Conservation (phyloP, 192 early-diverging fungal species). For the Backusella liffmaniae region DNA sequence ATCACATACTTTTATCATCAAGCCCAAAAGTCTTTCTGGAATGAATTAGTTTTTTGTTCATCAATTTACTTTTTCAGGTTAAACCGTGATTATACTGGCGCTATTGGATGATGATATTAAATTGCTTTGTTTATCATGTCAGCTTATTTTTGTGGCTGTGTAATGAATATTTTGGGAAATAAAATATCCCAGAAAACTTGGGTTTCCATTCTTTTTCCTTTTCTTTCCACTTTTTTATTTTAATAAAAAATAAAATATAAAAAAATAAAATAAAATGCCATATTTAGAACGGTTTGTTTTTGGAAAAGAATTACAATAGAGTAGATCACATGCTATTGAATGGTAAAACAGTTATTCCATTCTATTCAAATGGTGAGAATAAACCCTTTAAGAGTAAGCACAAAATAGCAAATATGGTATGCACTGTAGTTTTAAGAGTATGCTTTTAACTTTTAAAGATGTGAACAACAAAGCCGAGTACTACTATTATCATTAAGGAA, state of each 20-base stretch:
- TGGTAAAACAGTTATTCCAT: neutral
- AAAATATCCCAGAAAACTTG: neutral
- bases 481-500: neutral
- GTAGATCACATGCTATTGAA: neutral
- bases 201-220: neutral
- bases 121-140: neutral
- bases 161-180: neutral
- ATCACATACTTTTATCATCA: neutral
- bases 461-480: neutral
- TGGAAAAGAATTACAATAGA: neutral
- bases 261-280: neutral
- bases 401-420: slow-evolving; percentile 1
- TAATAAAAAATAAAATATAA: neutral
- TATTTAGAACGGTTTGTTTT: neutral
- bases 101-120: neutral
- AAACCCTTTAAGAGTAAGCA: neutral
- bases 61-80: neutral
- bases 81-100: neutral
- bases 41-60: neutral
- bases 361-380: neutral
- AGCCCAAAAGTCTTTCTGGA: neutral
- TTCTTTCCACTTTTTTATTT: neutral
- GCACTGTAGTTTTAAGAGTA: neutral
- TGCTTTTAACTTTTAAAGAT: neutral
- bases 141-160: neutral